Evolutionary conservation across 345 rosid species (phyloP).

Genomic region (Bruguiera gymnorhiza): DNA sequence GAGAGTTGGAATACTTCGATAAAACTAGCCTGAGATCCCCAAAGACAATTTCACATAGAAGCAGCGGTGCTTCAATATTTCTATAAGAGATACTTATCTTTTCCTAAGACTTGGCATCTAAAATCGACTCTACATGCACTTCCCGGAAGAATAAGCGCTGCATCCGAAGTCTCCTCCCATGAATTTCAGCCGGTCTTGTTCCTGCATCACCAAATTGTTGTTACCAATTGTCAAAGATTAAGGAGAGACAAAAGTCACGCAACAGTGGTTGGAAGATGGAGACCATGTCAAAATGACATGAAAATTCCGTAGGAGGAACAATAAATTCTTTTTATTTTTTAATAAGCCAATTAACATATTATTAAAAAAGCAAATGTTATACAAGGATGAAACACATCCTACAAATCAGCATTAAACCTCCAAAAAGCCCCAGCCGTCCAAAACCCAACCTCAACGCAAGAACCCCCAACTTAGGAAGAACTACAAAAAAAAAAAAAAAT

Average conservation of each 20-base stretch:
- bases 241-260: not conserved
- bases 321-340: no score
- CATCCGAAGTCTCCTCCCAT: conserved; percentile 46
- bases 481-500: no score
- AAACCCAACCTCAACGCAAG: no score
- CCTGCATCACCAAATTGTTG: conserved; percentile 38
- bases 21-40: not conserved
- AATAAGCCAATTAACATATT: no score
- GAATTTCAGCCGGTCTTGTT: conserved; percentile 36
- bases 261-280: not conserved
- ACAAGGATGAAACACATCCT: no score
- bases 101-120: not conserved
- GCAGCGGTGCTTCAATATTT: conserved; percentile 1
- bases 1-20: not conserved
- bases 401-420: no score
- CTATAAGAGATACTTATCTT: conserved; percentile 7
- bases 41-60: not conserved
- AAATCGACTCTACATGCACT: conserved; percentile 36
- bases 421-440: no score
- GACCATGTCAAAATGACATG: no score
- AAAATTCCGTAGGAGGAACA: no score
- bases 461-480: no score
- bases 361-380: no score
- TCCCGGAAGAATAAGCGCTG: conserved; percentile 43
- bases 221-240: conserved; percentile 1